Evolutionary conservation across 768 basidiomycete genomes (phyloP).

Genomic region (Hericium erinaceus): DNA sequence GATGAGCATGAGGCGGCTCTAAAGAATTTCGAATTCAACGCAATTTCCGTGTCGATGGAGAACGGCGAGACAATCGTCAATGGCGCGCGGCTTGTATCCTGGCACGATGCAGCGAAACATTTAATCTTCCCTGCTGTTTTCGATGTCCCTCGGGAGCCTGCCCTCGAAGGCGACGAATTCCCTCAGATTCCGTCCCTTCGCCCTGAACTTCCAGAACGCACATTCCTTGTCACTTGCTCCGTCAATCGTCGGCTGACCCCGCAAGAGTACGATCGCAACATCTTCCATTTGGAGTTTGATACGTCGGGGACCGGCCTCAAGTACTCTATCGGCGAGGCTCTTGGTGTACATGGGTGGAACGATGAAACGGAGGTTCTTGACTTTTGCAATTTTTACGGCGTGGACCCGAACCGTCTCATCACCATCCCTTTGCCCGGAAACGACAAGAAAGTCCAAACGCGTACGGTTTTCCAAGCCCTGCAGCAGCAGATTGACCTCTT

Average conservation of each 20-base stretch:
- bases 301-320: slow-evolving; percentile 86
- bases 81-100: slow-evolving; percentile 52
- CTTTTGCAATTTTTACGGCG: slow-evolving; percentile 89
- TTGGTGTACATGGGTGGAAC: slow-evolving; percentile 98
- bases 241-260: slow-evolving; percentile 95
- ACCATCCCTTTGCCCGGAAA: slow-evolving; percentile 63
- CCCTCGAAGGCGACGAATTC: slow-evolving; percentile 31
- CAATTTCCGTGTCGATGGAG: slow-evolving; percentile 58
- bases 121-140: slow-evolving; percentile 82
- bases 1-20: slow-evolving; percentile 24
- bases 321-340: slow-evolving; percentile 93
- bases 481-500: slow-evolving; percentile 97
- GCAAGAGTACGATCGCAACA: slow-evolving; percentile 92
- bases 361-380: slow-evolving; percentile 79
- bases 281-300: slow-evolving; percentile 97
- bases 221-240: slow-evolving; percentile 86
- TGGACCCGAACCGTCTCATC: slow-evolving; percentile 69
- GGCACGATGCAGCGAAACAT: slow-evolving; percentile 86
- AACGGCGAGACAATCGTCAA: slow-evolving; percentile 49
- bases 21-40: slow-evolving; percentile 62
- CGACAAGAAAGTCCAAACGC: slow-evolving; percentile 71
- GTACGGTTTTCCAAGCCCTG: slow-evolving; percentile 90
- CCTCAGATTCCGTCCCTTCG: slow-evolving; percentile 63
- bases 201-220: slow-evolving; percentile 82
- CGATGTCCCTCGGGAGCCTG: slow-evolving; percentile 34